Percentiles rank a stretch among this genome's conserved stretches.
These are phyloP conservation scores for Tolypocladium ophioglossoides DNA, from an alignment of 2,329 filamentous ascomycete species.

Conservation along the genomic window DNA sequence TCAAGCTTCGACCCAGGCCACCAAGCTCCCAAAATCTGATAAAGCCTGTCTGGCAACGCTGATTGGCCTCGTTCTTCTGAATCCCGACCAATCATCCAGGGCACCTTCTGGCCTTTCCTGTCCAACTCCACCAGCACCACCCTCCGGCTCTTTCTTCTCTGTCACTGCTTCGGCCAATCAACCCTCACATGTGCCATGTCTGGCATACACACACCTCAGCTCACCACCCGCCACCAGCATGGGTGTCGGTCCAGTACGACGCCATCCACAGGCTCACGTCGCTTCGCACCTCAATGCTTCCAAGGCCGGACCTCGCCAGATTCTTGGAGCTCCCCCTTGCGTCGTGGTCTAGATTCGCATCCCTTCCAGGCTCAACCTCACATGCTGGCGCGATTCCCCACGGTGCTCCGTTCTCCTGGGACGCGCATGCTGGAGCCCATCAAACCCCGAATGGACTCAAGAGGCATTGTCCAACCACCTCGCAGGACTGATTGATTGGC, in stretches of 20 bases:
- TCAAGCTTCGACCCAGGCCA: neutral
- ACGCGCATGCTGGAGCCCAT: neutral
- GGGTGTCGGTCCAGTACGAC: neutral
- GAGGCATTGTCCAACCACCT: constrained; percentile 18
- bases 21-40: neutral
- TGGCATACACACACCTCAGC: constrained; percentile 22
- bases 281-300: constrained; percentile 2
- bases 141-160: constrained; percentile 6
- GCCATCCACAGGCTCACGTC: constrained; percentile 12
- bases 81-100: neutral
- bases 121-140: constrained; percentile 12
- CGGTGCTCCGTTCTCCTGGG: neutral
- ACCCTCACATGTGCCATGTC: constrained; percentile 14
- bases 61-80: neutral
- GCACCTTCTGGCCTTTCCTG: neutral
- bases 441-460: constrained; percentile 6
- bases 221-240: constrained; percentile 13
- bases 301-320: neutral
- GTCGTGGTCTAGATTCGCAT: neutral
- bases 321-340: neutral
- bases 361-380: neutral
- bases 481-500: constrained; percentile 9
- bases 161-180: constrained; percentile 17
- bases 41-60: neutral
- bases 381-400: constrained; percentile 5